Evolutionary conservation across 352 stramenopile genomes (phyloP).

Genomic region (Pilasporangium apinafurcum): DNA sequence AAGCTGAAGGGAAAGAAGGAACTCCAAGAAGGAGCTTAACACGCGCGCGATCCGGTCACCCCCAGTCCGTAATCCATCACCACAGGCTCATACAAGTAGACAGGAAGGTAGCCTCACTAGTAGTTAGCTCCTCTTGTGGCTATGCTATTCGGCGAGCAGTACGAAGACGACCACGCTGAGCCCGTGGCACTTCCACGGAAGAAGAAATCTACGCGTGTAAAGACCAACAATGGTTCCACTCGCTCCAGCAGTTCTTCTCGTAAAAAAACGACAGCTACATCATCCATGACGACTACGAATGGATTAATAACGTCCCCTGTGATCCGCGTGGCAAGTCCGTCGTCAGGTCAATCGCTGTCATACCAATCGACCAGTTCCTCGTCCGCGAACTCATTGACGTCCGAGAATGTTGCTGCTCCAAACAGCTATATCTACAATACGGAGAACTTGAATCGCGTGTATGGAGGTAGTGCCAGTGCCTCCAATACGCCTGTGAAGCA

Average conservation of each 20-base stretch:
- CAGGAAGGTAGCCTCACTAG: slow-evolving; percentile 11
- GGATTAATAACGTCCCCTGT: too few species aligned
- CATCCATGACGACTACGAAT: slow-evolving; percentile 4
- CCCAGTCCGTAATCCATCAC: not conserved
- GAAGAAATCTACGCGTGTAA: slow-evolving; percentile 16
- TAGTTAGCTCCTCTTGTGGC: slow-evolving; percentile 4
- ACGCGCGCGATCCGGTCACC: too few species aligned
- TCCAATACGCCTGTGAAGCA: slow-evolving; percentile 8
- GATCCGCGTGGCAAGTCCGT: too few species aligned
- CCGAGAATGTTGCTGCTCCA: too few species aligned
- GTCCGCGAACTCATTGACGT: slow-evolving; percentile 9
- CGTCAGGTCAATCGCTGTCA: slow-evolving; percentile 5
- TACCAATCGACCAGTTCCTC: slow-evolving; percentile 17
- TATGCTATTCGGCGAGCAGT: slow-evolving; percentile 49
- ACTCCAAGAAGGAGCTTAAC: too few species aligned
- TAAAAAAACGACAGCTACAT: not conserved
- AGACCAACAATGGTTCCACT: not conserved
- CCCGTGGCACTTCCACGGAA: slow-evolving; percentile 24
- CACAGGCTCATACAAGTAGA: not conserved
- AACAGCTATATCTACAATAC: slow-evolving; percentile 9
- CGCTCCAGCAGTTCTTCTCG: slow-evolving; percentile 2
- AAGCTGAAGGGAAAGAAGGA: too few species aligned
- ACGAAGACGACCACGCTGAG: slow-evolving; percentile 34
- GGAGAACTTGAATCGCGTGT: not conserved
- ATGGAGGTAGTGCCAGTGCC: not conserved